phyloP scores from a whole-genome alignment of 2,329 filamentous ascomycete genomes.

The Calycina herbarum region DNA sequence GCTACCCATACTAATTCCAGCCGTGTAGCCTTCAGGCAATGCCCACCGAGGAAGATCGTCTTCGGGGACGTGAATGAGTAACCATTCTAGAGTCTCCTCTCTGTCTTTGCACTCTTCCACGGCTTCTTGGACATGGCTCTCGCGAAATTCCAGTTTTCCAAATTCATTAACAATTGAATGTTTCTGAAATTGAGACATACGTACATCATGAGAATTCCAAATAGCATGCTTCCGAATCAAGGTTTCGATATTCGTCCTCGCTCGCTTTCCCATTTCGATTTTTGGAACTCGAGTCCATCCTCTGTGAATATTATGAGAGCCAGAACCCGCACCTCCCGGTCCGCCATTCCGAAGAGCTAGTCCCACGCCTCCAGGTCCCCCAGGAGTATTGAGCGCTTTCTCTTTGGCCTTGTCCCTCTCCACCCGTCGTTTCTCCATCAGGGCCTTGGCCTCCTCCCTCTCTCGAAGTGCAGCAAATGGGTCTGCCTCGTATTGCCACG shows the following conservation, averaged over 20 bases:
- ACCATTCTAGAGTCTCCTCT: slow-evolving; percentile 92
- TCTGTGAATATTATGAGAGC: slow-evolving; percentile 50
- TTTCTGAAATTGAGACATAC: slow-evolving; percentile 59
- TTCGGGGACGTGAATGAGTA: slow-evolving; percentile 94
- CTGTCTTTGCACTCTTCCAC: slow-evolving; percentile 83
- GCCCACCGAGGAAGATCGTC: slow-evolving; percentile 94
- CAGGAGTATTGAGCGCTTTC: slow-evolving; percentile 64
- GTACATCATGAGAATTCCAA: slow-evolving; percentile 82
- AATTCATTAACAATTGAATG: slow-evolving; percentile 70
- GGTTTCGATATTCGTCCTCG: slow-evolving; percentile 75
- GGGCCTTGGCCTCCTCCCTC: slow-evolving; percentile 73
- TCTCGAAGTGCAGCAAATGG: slow-evolving; percentile 82
- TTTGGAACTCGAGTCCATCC: slow-evolving; percentile 85
- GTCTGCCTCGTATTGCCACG: slow-evolving; percentile 93
- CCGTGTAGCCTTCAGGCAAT: slow-evolving; percentile 86
- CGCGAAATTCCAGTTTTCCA: slow-evolving; percentile 78
- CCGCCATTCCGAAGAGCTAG: slow-evolving; percentile 52
- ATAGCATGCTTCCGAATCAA: slow-evolving; percentile 74
- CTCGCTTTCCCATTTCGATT: slow-evolving; percentile 87
- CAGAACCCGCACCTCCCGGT: slow-evolving; percentile 37
- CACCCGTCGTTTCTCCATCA: slow-evolving; percentile 75
- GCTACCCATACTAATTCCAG: slow-evolving; percentile 82
- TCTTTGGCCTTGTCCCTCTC: slow-evolving; percentile 68
- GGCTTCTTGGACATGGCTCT: slow-evolving; percentile 86
- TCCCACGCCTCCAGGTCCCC: slow-evolving; percentile 49